Percentiles rank a stretch among this genome's conserved stretches.
phyloP scores from a whole-genome alignment of 164 flowering plant genomes.

The Umbilicus rupestris region DNA sequence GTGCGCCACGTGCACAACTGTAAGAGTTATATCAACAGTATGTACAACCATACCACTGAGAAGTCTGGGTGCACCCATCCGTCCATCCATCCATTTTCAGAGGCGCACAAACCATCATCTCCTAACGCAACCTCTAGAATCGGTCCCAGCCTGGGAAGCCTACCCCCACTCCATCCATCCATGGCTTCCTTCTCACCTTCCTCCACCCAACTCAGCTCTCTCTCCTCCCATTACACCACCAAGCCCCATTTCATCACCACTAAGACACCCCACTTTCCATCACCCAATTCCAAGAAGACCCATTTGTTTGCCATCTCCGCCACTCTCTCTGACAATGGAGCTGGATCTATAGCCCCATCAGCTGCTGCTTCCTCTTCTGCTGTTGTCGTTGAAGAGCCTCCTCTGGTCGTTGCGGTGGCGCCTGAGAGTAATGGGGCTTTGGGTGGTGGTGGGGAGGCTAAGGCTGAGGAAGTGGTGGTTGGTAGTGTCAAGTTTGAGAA shows the following conservation, averaged over 20 bases:
- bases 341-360: constrained; percentile 32
- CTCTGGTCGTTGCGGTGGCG: neutral
- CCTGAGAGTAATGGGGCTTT: constrained; percentile 18
- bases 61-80: no score
- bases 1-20: no score
- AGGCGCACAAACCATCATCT: no score
- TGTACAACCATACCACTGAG: no score
- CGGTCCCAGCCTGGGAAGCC: no score
- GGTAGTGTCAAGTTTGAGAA: constrained; percentile 37
- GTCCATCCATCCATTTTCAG: no score
- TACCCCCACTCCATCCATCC: constrained; percentile 10
- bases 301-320: constrained; percentile 11
- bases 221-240: constrained; percentile 20
- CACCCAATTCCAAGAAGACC: constrained; percentile 16
- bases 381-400: constrained; percentile 19
- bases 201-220: constrained; percentile 20
- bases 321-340: constrained; percentile 44
- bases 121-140: neutral
- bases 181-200: constrained; percentile 48
- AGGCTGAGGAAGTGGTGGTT: constrained; percentile 14
- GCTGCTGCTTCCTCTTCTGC: constrained; percentile 14
- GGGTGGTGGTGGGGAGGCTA: neutral
- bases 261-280: constrained; percentile 17
- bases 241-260: constrained; percentile 20
- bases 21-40: no score